phyloP scores from a whole-genome alignment of 2,329 filamentous ascomycete genomes.

The Microdochium trichocladiopsis region DNA sequence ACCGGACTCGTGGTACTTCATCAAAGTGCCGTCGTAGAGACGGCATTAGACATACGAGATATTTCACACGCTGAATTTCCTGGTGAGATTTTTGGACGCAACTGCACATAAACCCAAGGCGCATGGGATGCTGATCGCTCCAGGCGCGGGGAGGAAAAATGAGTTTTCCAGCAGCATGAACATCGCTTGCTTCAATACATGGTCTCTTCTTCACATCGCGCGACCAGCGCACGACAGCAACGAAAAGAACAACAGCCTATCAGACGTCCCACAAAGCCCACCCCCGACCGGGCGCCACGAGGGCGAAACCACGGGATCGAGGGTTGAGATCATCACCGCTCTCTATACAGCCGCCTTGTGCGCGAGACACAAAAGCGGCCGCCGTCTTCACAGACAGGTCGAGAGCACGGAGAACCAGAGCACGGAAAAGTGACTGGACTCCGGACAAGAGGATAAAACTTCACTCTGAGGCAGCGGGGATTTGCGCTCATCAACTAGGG shows the following conservation, averaged over 20 bases:
- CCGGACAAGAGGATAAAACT: conserved; percentile 37
- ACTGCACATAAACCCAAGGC: no score
- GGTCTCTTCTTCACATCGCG: conserved; percentile 48
- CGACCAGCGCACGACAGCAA: conserved; percentile 45
- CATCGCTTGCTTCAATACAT: no score
- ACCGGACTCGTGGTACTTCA: neutral
- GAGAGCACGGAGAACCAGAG: conserved; percentile 38
- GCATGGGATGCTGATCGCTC: no score
- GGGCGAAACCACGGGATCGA: conserved; percentile 48
- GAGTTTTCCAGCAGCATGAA: no score
- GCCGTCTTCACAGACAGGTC: conserved; percentile 56
- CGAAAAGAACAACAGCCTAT: conserved; percentile 58
- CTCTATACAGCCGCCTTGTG: conserved; percentile 60
- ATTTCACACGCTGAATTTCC: no score
- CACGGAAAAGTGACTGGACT: conserved; percentile 27
- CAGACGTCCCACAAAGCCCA: conserved; percentile 87
- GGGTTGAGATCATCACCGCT: conserved; percentile 95
- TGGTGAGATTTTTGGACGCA: no score
- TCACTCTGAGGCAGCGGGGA: conserved; percentile 89
- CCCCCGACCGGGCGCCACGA: conserved; percentile 68
- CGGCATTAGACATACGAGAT: neutral
- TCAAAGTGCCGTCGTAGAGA: neutral
- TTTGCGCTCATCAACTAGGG: conserved; percentile 91
- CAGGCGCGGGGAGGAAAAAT: no score
- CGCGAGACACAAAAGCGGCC: conserved; percentile 21